These are phyloP conservation scores for Saprolegnia diclina DNA, from an alignment of 352 stramenopile species.

Conservation along the genomic window DNA sequence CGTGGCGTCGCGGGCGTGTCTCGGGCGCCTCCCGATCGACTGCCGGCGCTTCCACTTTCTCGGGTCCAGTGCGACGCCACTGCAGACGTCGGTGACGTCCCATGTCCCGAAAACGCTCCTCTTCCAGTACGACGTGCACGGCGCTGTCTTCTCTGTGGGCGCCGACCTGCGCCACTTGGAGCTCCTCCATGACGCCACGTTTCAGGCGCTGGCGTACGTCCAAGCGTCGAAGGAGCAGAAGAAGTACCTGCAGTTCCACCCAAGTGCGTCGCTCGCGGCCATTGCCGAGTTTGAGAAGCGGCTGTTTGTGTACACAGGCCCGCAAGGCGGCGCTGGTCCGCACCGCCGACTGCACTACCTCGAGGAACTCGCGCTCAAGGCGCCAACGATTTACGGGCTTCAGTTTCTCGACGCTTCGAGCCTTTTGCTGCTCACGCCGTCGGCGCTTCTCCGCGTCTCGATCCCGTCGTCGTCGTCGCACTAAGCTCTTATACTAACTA, in stretches of 20 bases:
- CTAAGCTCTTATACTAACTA: no score
- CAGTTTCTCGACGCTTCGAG: constrained; percentile 8
- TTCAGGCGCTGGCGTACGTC: constrained; percentile 78
- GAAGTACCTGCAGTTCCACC: constrained; percentile 69
- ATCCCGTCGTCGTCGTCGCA: background rate
- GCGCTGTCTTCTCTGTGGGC: constrained; percentile 51
- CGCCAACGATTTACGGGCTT: constrained; percentile 4
- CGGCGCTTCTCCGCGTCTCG: background rate
- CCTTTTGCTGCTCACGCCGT: constrained; percentile 1
- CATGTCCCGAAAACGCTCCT: constrained; percentile 36
- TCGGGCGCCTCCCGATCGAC: constrained; percentile 53
- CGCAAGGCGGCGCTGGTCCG: background rate
- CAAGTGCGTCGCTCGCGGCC: constrained; percentile 45
- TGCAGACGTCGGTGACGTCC: constrained; percentile 20
- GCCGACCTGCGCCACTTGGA: constrained; percentile 28
- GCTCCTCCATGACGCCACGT: constrained; percentile 45
- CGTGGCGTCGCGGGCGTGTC: constrained; percentile 35
- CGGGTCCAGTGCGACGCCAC: constrained; percentile 21
- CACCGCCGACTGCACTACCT: constrained; percentile 11
- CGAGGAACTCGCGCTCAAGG: constrained; percentile 2
- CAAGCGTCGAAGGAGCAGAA: constrained; percentile 85
- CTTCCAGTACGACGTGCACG: constrained; percentile 81
- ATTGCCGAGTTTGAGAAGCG: constrained; percentile 76
- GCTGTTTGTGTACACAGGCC: constrained; percentile 54
- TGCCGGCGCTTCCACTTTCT: constrained; percentile 65